These are phyloP conservation scores for Asterophora parasitica DNA, from an alignment of 768 basidiomycete genomes.

Conservation along the genomic window DNA sequence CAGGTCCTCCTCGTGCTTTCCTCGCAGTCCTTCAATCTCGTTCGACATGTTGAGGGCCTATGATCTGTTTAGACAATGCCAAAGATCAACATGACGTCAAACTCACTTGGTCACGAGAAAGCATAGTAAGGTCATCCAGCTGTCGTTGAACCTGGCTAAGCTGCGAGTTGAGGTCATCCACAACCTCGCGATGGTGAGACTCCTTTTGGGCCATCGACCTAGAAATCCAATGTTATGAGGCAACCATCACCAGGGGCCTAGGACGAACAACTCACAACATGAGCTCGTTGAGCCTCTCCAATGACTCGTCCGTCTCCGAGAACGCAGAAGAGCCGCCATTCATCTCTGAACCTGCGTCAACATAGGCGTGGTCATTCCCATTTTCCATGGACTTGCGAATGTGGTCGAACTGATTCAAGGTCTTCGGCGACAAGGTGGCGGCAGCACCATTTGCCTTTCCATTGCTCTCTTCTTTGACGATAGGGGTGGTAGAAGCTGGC, in stretches of 20 bases:
- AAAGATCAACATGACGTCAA: neutral
- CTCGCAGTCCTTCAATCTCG: slow-evolving; percentile 72
- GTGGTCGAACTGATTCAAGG: slow-evolving; percentile 67
- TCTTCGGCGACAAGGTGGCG: slow-evolving; percentile 60
- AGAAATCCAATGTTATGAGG: slow-evolving; percentile 10
- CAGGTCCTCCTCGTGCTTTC: slow-evolving; percentile 52
- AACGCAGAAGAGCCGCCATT: slow-evolving; percentile 28
- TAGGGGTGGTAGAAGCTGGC: slow-evolving; percentile 10
- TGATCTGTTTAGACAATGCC: neutral
- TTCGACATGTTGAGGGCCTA: slow-evolving; percentile 85
- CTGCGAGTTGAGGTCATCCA: slow-evolving; percentile 67
- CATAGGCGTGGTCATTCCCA: slow-evolving; percentile 30
- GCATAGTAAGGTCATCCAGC: slow-evolving; percentile 73
- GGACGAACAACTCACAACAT: slow-evolving; percentile 65
- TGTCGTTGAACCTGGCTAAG: slow-evolving; percentile 68
- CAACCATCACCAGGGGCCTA: neutral
- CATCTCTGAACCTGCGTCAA: slow-evolving; percentile 34
- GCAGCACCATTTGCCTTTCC: slow-evolving; percentile 21
- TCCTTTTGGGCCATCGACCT: slow-evolving; percentile 99
- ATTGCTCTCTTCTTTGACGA: slow-evolving; percentile 17
- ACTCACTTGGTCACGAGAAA: slow-evolving; percentile 81
- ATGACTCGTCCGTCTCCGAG: slow-evolving; percentile 62
- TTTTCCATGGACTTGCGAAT: slow-evolving; percentile 66
- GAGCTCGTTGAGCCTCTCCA: slow-evolving; percentile 82
- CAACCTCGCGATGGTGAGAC: slow-evolving; percentile 76